These are phyloP conservation scores for Amaranthus tricolor DNA, from an alignment of 179 eudicot species.

Conservation along the genomic window DNA sequence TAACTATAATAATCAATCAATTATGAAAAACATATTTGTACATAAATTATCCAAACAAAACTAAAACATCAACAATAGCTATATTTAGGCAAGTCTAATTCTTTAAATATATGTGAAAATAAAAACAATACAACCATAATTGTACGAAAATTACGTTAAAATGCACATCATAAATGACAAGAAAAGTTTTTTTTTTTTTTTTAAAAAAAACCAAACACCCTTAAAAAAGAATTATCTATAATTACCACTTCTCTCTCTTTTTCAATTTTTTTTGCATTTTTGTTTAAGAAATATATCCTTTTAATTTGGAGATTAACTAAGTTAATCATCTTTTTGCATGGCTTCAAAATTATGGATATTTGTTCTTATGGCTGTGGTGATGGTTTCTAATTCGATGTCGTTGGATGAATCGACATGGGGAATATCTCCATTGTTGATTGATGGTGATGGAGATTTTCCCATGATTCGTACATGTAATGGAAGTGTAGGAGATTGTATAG, in stretches of 20 bases:
- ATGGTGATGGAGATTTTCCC: slow-evolving; percentile 18
- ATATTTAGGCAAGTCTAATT: neutral
- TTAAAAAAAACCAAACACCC: slow-evolving; percentile 3
- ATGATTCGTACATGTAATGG: slow-evolving; percentile 22
- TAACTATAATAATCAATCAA: no score
- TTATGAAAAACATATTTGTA: no score
- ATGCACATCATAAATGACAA: slow-evolving; percentile 18
- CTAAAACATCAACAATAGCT: no score
- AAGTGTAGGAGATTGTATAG: slow-evolving; percentile 26
- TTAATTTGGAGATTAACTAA: no score
- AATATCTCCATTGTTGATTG: slow-evolving; percentile 9
- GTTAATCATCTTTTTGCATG: slow-evolving; percentile 11
- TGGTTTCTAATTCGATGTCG: slow-evolving; percentile 9
- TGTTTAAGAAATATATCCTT: neutral
- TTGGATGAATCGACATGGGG: slow-evolving; percentile 24
- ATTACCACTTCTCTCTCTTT: slow-evolving; percentile 15
- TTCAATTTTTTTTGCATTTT: slow-evolving; percentile 1
- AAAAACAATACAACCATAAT: slow-evolving; percentile 4
- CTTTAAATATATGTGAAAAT: neutral
- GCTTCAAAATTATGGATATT: slow-evolving; percentile 27
- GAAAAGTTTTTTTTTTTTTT: slow-evolving; percentile 23
- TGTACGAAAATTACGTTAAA: slow-evolving; percentile 23
- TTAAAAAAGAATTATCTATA: neutral
- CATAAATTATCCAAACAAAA: no score
- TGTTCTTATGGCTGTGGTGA: slow-evolving; percentile 22